A percentile compares a stretch with the other conserved stretches of the same genome.
Evolutionary conservation across 352 stramenopile genomes (phyloP).

Genomic region (Pythium rishiriense): DNA sequence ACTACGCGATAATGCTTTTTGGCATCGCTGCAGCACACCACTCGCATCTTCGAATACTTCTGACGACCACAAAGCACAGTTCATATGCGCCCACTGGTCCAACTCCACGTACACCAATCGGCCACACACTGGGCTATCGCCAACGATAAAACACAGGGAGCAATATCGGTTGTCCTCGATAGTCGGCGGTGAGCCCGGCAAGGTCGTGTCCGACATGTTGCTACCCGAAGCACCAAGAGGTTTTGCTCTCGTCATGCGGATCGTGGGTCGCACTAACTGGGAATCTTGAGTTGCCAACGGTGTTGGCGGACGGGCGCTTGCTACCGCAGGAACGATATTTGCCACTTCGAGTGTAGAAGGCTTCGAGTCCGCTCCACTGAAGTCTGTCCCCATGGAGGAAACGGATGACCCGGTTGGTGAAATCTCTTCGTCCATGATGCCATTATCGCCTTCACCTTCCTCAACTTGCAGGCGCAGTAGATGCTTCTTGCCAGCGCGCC

Average conservation of each 20-base stretch:
- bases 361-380: neutral
- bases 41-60: slow-evolving; percentile 88
- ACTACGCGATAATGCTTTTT: slow-evolving; percentile 87
- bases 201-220: neutral
- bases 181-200: neutral
- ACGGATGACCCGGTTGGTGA: slow-evolving; percentile 18
- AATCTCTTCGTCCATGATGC: slow-evolving; percentile 13
- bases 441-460: slow-evolving; percentile 19
- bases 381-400: slow-evolving; percentile 6
- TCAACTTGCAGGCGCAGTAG: slow-evolving; percentile 41
- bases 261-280: neutral
- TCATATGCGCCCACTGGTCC: slow-evolving; percentile 91
- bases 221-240: neutral
- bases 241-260: slow-evolving; percentile 6
- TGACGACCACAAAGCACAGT: slow-evolving; percentile 92
- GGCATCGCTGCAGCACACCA: slow-evolving; percentile 80
- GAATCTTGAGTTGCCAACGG: neutral
- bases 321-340: neutral
- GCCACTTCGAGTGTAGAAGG: neutral
- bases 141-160: slow-evolving; percentile 78
- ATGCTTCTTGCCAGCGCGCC: slow-evolving; percentile 59
- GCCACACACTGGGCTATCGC: slow-evolving; percentile 70
- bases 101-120: slow-evolving; percentile 80
- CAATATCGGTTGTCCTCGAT: slow-evolving; percentile 78
- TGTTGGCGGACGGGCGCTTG: neutral